Evolutionary conservation across 768 basidiomycete genomes (phyloP).

Genomic region (Russula emetica): DNA sequence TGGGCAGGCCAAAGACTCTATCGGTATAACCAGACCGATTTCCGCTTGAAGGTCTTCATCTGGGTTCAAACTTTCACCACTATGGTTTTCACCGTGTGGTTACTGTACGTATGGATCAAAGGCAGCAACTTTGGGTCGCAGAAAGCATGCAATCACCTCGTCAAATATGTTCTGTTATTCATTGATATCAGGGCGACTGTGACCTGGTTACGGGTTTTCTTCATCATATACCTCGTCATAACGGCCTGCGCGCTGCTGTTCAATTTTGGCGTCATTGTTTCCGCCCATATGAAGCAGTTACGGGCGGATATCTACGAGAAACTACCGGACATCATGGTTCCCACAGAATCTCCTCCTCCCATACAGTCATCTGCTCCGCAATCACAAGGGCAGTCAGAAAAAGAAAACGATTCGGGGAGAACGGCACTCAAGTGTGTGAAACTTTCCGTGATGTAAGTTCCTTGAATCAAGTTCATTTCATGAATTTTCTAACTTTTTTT

Average conservation of each 20-base stretch:
- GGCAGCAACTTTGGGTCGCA: constrained; percentile 6
- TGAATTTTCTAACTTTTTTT: background rate
- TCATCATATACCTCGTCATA: background rate
- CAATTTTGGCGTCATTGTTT: too few relatives aligned
- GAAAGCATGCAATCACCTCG: constrained; percentile 11
- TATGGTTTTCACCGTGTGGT: background rate
- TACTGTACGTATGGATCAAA: background rate
- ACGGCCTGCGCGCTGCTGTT: too few relatives aligned
- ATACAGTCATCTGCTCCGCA: background rate
- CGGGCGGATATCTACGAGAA: background rate
- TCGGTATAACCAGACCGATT: background rate
- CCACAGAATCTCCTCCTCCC: background rate
- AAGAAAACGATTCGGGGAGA: too few relatives aligned
- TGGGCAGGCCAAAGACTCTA: constrained; percentile 1
- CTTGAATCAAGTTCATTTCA: background rate
- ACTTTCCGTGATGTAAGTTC: background rate
- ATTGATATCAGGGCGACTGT: background rate
- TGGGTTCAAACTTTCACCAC: background rate
- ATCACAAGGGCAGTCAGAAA: background rate
- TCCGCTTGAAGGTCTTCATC: constrained; percentile 6
- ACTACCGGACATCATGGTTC: background rate
- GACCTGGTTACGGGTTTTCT: constrained; percentile 2
- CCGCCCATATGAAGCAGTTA: too few relatives aligned
- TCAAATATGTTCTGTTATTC: constrained; percentile 10
- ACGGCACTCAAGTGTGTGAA: background rate